Evolutionary conservation across 2,329 filamentous ascomycete genomes (phyloP).

Genomic region (Calonectria leucothoes): DNA sequence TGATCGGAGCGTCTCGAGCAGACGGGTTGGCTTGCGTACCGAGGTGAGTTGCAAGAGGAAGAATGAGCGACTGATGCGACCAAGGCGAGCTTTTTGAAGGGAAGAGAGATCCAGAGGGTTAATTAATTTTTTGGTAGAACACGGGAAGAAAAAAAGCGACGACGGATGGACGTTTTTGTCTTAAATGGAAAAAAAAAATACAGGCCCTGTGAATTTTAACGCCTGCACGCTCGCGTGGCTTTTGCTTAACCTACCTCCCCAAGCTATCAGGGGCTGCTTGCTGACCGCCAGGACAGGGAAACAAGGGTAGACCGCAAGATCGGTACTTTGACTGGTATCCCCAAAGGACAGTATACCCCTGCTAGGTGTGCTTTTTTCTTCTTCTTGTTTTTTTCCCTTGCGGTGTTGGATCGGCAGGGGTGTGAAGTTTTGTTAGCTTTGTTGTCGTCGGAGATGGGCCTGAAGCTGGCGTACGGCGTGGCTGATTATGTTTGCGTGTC

Average conservation of each 20-base stretch:
- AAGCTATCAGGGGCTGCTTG: conserved; percentile 14
- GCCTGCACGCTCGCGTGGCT: conserved; percentile 19
- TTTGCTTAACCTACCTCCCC: conserved; percentile 11
- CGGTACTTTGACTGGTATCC: conserved; percentile 18
- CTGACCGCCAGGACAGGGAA: conserved; percentile 11
- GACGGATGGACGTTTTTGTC: conserved; percentile 16
- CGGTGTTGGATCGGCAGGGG: conserved; percentile 42
- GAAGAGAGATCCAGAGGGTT: background rate
- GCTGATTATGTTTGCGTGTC: conserved; percentile 12
- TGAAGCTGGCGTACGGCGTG: conserved; percentile 24
- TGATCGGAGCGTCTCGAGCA: background rate
- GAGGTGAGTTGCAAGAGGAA: background rate
- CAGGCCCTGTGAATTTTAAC: conserved; percentile 15
- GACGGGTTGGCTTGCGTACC: background rate
- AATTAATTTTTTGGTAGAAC: conserved; percentile 15
- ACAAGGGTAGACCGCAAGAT: conserved; percentile 14
- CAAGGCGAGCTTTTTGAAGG: background rate
- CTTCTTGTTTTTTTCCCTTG: conserved; percentile 29
- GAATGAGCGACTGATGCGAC: conserved; percentile 15
- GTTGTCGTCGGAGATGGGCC: conserved; percentile 7
- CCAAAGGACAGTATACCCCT: conserved; percentile 27
- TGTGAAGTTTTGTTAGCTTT: conserved; percentile 20
- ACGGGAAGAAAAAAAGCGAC: conserved; percentile 17
- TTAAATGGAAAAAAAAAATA: conserved; percentile 17
- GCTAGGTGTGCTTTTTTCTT: conserved; percentile 23